Evolutionary conservation across 306 rosid species (phyloP).

Genomic region (Pyrus communis): DNA sequence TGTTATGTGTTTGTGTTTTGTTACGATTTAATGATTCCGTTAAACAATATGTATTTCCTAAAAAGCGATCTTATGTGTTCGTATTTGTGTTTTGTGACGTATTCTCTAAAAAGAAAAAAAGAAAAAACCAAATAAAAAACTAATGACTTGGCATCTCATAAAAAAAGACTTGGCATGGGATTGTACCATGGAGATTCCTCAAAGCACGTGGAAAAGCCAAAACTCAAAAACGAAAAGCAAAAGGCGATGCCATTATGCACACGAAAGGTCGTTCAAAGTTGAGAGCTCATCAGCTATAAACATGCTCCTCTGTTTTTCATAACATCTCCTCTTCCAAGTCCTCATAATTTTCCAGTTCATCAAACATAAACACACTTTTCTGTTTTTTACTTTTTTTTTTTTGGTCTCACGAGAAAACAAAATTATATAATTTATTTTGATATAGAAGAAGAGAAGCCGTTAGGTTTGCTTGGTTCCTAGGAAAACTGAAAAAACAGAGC

Average conservation of each 20-base stretch:
- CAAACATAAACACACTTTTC: not conserved
- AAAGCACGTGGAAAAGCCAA: not conserved
- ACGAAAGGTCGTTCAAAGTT: not conserved
- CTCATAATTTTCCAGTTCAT: not conserved
- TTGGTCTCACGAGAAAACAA: not conserved
- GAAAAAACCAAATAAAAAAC: too few species aligned
- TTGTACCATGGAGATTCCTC: not conserved
- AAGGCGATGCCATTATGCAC: not conserved
- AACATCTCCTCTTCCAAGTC: not conserved
- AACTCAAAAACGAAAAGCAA: not conserved
- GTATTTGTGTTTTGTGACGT: too few species aligned
- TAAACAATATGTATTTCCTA: too few species aligned
- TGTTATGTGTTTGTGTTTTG: too few species aligned
- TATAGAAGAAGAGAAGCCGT: not conserved
- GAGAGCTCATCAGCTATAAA: not conserved
- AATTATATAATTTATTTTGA: not conserved
- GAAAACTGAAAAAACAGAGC: slow-evolving; percentile 15
- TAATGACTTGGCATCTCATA: not conserved
- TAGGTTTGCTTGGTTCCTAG: slow-evolving; percentile 9
- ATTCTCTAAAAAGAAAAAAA: not conserved
- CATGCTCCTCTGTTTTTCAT: not conserved
- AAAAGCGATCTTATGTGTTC: too few species aligned
- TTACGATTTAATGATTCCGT: too few species aligned
- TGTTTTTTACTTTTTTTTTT: not conserved
- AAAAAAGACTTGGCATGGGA: not conserved